Evolutionary conservation across 2,329 filamentous ascomycete species (phyloP), one percentile per base, ranked within the genome.

Genomic region (Thelonectria rubi): DNA sequence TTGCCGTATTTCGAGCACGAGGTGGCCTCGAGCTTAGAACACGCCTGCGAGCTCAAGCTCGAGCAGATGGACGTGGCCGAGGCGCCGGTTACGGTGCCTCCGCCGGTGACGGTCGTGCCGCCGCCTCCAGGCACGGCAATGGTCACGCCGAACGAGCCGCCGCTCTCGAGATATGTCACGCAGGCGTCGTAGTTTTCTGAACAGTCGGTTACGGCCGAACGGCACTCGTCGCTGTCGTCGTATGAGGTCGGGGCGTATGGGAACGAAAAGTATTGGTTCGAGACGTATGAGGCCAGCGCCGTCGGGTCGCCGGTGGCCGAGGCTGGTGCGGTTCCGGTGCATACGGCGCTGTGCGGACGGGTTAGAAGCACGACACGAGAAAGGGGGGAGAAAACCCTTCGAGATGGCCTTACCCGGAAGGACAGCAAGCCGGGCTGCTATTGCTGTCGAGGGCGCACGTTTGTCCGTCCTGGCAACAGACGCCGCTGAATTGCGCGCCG

Each of bases 251-350:
- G 75, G 53, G 87, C 80, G 69, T 85, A 84, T 2, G 86, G 86
- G 72, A 88, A 89, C 11, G 83, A 80, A 72, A 88, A 89, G 74
- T 84, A 88, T 24, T 77, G 67, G 71, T 89, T 88, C 43, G 80
- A 74, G 17, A 88, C 84, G 70, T 81, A 86, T 34, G 84, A 85
- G 18, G 78, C 77, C 2, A 76, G 69, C 18, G 75, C 73, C 3
- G 79, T 78, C 12, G 77, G 75, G 66, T 30, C 73, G 26, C 65
- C 70, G 12, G 74, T 74, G 10, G 79, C 77, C 8, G 76, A 75
- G 15, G 73, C 71, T 2, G 82, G 81, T n/a, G 82, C 84, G 30
- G 80, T 80, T 50, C 84, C 84, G n/a, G 84, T 87, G 68, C 84
- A 87, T 18, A 86, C 79, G 32, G 80, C 82, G 55, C 84, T 86